Evolutionary conservation across 2,329 filamentous ascomycete genomes (phyloP).

Genomic region (Exophiala viscosa): DNA sequence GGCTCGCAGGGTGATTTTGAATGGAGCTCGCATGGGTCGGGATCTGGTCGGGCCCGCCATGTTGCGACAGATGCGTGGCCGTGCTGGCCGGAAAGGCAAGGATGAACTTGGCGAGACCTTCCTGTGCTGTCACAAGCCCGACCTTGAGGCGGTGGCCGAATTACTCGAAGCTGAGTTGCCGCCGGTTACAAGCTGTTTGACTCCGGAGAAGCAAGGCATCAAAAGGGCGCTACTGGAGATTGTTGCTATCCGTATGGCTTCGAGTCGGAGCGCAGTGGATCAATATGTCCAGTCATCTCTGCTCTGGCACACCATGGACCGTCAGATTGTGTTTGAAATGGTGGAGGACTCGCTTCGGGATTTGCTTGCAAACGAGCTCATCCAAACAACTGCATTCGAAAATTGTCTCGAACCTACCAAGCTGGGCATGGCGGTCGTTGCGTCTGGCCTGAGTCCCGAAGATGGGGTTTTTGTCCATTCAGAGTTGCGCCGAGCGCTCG

Average conservation of each 20-base stretch:
- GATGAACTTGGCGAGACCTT: conserved; percentile 75
- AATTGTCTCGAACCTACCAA: conserved; percentile 51
- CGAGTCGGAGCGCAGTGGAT: conserved; percentile 59
- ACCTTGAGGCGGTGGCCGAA: conserved; percentile 66
- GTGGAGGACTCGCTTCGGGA: conserved; percentile 60
- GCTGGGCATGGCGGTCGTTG: conserved; percentile 67
- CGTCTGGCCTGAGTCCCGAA: conserved; percentile 68
- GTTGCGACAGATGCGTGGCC: conserved; percentile 75
- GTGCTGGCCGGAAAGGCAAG: conserved; percentile 74
- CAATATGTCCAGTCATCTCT: conserved; percentile 68
- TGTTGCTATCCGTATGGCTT: conserved; percentile 65
- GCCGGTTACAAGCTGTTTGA: conserved; percentile 64
- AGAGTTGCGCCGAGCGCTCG: conserved; percentile 64
- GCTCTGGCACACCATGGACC: conserved; percentile 54
- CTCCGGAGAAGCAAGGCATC: conserved; percentile 63
- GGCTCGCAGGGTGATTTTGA: conserved; percentile 69
- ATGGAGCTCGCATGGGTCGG: conserved; percentile 70
- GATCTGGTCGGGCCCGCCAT: conserved; percentile 74
- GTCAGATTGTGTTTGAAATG: conserved; percentile 49
- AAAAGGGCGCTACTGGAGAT: conserved; percentile 70
- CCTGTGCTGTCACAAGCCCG: conserved; percentile 65
- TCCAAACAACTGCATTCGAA: conserved; percentile 46
- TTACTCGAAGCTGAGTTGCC: conserved; percentile 71
- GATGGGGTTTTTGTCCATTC: conserved; percentile 70
- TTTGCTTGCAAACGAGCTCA: conserved; percentile 53